Base-by-base conservation (phyloP, 164 flowering plant genomes). In the Piper betle region DNA sequence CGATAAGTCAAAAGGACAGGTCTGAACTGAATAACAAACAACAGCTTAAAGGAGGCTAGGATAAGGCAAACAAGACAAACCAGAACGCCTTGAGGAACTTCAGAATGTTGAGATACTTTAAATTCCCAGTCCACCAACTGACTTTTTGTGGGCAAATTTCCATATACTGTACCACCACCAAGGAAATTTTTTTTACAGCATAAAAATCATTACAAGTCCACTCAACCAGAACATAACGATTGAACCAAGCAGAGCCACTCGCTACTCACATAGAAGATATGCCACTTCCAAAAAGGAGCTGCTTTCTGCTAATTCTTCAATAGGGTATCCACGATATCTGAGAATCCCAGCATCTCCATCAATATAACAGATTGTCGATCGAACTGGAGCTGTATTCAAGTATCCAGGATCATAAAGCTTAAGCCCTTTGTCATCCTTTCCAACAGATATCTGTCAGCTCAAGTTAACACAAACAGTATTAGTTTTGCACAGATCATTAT, bases 301-400 rank as follows among this genome's bases (percentile, higher is more conserved):
- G 52, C 83, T 78, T 72, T 88, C 99, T 43, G 99, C 95, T 78
- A 94, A 74, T 65, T 94, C 97, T 72, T 94, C 97, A 68, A 94
- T 94, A 2, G 99, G 99, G 71, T 88, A 90, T 20, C 99, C 99
- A 75, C 99, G 80, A 60, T 94, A 94, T 68, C 99, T 79, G 15
- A 94, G 87, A 62, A 94, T 81, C 41, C 99, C 99, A 64, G 81
- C 97, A 79, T 94, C 99, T 3, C 99, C 99, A 71, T 94, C 99
- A 40, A 94, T 94, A 68, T 94, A 91, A 72, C 91, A 86, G 58
- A 94, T 94, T 0, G 86, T 65, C 0, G 99, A 94, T 19, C 84
- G 75, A 20, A 94, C 99, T n/a, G 99, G 97, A 40, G 99, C 97
- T 1, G 99, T 94, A 65, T 94, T 94, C 50, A 88, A 84, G 66